Evolutionary conservation across 768 basidiomycete genomes (phyloP).

Genomic region (Suillus spraguei): DNA sequence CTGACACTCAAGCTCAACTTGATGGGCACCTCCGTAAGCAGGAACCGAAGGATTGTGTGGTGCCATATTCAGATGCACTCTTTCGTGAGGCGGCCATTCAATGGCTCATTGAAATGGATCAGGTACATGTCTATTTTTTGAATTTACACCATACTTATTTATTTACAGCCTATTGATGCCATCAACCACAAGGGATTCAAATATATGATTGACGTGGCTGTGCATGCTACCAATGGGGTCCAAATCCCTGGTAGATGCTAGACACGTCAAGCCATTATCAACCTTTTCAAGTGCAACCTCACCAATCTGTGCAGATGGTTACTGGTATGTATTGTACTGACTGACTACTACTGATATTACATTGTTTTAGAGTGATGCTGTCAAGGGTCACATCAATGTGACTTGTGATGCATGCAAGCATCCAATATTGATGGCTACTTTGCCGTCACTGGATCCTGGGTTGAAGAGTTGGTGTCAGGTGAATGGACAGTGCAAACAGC

Average conservation of each 20-base stretch:
- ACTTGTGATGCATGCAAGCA: too few relatives aligned
- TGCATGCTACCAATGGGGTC: conserved; percentile 31
- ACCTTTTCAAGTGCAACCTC: conserved; percentile 4
- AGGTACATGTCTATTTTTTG: conserved; percentile 28
- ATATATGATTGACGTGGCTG: conserved; percentile 29
- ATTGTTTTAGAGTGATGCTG: too few relatives aligned
- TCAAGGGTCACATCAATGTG: too few relatives aligned
- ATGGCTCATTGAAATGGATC: conserved; percentile 42
- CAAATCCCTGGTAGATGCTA: not conserved
- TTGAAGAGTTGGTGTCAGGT: too few relatives aligned
- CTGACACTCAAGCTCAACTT: not conserved
- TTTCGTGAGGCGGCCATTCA: conserved; percentile 35
- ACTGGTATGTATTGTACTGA: too few relatives aligned
- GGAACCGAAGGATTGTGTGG: conserved; percentile 16
- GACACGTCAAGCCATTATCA: not conserved
- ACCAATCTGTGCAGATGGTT: too few relatives aligned
- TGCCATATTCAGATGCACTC: conserved; percentile 32
- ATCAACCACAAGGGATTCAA: conserved; percentile 37
- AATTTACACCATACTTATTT: not conserved
- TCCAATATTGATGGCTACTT: too few relatives aligned
- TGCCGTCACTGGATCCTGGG: too few relatives aligned
- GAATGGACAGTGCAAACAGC: too few relatives aligned
- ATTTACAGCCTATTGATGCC: conserved; percentile 6
- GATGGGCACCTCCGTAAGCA: not conserved
- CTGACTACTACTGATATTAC: too few relatives aligned